Evolutionary conservation across 768 basidiomycete species (phyloP), one percentile per base, ranked within the genome.

Genomic region (Mrakia frigida): DNA sequence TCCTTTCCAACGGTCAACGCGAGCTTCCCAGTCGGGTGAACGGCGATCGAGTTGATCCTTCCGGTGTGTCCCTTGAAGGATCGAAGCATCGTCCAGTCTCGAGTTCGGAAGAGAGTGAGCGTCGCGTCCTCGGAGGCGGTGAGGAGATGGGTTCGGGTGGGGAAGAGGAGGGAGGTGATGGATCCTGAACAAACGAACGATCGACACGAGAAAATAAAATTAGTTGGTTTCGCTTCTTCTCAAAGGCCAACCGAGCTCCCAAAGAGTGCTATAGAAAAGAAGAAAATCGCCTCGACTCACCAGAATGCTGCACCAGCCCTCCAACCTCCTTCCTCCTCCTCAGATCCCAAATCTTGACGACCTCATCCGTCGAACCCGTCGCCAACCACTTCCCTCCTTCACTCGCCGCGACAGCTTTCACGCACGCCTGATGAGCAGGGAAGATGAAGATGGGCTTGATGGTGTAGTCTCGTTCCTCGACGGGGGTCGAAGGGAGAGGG

Each of bases 331-430:
- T 97, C 83, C 90, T 86, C 81, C 94, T 86, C 73, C 90, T 87
- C 77, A 99, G 83, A 85, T 98, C 94, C 97, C 97, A 99, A 13
- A 99, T 90, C 83, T 98, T 98, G 80, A 98, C 85, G 69, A 95
- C 92, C 83, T 98, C 97, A 82, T 99, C 97, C n/a, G 92, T 88
- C 79, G 93, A 93, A 10, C 94, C 97, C 0, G 91, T 94, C 11
- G 94, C 96, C 23, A 98, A 87, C 94, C 94, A 98, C 84, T 97
- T 98, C 43, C 94, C 94, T 4, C 88, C 84, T 4, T 94, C 94
- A 0, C 92, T 92, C 0, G 92, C 91, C 3, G 94, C 91, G 41
- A 95, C 91, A 16, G 93, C 88, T 81, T 95, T 94, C 77, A 99
- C 90, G 80, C 89, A 94, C 2, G 92, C 93, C 61, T 96, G 89